phyloP scores from a whole-genome alignment of 305 asterid species.

The Lippia alba region DNA sequence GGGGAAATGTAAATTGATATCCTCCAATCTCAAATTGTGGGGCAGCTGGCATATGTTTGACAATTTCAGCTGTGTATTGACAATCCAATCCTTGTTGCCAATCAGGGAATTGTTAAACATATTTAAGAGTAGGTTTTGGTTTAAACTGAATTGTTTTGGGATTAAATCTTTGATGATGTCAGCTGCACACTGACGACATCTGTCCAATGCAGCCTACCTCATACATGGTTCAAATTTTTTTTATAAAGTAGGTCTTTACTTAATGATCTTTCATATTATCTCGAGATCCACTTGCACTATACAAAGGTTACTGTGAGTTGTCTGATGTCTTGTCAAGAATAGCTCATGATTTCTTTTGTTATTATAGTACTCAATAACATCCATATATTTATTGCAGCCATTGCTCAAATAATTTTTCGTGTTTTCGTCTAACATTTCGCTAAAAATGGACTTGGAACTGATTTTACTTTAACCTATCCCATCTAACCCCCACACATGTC shows the following conservation, averaged over 20 bases:
- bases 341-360: neutral
- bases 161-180: no score
- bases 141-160: neutral
- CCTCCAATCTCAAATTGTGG: neutral
- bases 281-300: no score
- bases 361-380: neutral
- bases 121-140: neutral
- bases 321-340: constrained; percentile 19
- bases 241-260: no score
- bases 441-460: constrained; percentile 20
- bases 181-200: no score
- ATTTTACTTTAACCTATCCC: constrained; percentile 20
- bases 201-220: no score
- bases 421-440: constrained; percentile 17
- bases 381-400: neutral
- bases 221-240: no score
- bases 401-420: neutral
- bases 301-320: neutral
- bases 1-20: constrained; percentile 1
- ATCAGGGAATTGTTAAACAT: constrained; percentile 16
- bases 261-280: no score
- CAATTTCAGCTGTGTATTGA: neutral
- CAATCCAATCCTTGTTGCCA: neutral
- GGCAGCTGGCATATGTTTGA: constrained; percentile 1
- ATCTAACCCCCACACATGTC: constrained; percentile 30